Evolutionary conservation across 805 yeast species (phyloP), one percentile per base, ranked within the genome.

Genomic region (Cyberlindnera misumaiensis): DNA sequence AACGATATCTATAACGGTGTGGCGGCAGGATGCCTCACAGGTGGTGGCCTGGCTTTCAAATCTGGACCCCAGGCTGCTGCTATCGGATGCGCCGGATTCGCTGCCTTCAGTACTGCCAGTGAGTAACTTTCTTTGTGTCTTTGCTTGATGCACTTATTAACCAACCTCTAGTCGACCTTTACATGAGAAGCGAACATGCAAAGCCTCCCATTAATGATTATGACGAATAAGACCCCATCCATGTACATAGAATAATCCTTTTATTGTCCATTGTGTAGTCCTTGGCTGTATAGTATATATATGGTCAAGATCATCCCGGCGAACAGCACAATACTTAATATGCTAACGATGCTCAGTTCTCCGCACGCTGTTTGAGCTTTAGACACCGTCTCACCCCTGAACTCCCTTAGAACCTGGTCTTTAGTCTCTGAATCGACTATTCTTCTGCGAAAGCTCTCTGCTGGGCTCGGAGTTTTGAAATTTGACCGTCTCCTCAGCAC

Each of bases 21-120:
- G 3, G 72, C 77, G 32, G 97, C 97, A 4, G 98, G 98, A 2
- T 93, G 97, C 63, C 68, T 90, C 28, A 93, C 98, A 1, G 98
- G 98, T 32, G 98, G 96, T 26, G 97, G 96, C 0, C 71, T 93
- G 37, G 95, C 97, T 2, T 73, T 84, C 49, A 86, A 83, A 56
- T 77, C 93, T 34, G 98, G 98, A 1, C 98, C 98, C 1, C 88
- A 81, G 52, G 94, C 95, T 22, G 93, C 96, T 0, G 52, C 79
- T 18, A 59, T 89, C 42, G 98, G 98, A 1, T 93, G 97, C 69
- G 96, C 94, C 20, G 98, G 97, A 8, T 93, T 93, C 66, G 97
- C 97, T 3, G 95, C 93, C 7, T 93, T 93, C 60, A 82, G 95
- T 40, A 80, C 87, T 4, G 95, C 95, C 6, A 77, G 47, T 44